Evolutionary conservation across 148 eudicot genomes (phyloP).

Genomic region (Diospyros kaki): DNA sequence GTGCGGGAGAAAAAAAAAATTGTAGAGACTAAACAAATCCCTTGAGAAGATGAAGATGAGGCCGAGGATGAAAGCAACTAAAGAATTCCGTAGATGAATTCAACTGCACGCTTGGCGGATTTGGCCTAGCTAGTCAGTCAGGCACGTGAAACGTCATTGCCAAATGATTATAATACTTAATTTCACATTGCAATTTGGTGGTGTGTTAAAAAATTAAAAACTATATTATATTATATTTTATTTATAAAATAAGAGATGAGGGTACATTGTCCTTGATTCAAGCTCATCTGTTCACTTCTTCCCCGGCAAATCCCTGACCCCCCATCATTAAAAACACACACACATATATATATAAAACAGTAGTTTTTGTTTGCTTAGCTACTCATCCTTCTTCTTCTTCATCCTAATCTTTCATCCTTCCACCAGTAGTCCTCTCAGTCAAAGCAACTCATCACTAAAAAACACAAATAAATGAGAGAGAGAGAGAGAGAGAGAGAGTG

Average conservation of each 20-base stretch:
- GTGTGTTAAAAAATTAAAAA: no score
- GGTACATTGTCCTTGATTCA: slow-evolving; percentile 12
- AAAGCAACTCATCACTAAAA: slow-evolving; percentile 5
- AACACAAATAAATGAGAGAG: not conserved
- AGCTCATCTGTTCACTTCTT: slow-evolving; percentile 9
- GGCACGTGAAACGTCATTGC: slow-evolving; percentile 21
- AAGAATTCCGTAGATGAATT: not conserved
- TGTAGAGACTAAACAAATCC: no score
- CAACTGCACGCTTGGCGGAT: slow-evolving; percentile 7
- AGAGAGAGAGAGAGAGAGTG: not conserved
- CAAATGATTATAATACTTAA: slow-evolving; percentile 2
- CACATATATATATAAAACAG: not conserved
- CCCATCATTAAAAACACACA: not conserved
- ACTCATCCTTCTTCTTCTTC: not conserved
- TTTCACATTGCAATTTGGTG: no score
- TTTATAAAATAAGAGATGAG: not conserved
- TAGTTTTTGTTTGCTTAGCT: not conserved
- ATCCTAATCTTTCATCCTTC: not conserved
- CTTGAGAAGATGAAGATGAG: no score
- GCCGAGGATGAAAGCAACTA: no score
- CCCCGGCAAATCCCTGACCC: not conserved
- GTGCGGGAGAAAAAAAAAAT: no score
- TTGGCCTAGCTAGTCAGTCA: not conserved
- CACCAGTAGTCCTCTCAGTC: not conserved
- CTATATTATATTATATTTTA: not conserved